Evolutionary conservation across 2,329 filamentous ascomycete species (phyloP).

Genomic region (Venturia oleaginea): DNA sequence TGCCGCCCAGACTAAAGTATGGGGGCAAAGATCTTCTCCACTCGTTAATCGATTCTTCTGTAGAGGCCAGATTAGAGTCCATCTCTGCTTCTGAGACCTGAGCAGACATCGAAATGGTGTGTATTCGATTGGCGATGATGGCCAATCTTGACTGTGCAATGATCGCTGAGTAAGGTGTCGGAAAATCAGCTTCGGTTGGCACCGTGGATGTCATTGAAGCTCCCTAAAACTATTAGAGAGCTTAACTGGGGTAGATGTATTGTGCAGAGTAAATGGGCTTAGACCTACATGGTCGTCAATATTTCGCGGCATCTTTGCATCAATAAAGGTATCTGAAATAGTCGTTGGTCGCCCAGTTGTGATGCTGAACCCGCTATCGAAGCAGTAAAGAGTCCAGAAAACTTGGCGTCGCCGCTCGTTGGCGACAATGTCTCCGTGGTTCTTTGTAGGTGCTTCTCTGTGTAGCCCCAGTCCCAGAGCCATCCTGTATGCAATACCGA

Average conservation of each 20-base stretch:
- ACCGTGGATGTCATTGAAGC: not conserved
- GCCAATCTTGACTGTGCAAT: slow-evolving; percentile 18
- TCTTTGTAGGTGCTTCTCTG: slow-evolving; percentile 30
- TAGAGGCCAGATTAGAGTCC: slow-evolving; percentile 16
- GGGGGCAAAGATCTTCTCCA: slow-evolving; percentile 17
- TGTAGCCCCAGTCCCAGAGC: slow-evolving; percentile 43
- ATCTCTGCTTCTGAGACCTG: slow-evolving; percentile 8
- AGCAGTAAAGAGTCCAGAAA: slow-evolving; percentile 24
- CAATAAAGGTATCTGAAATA: slow-evolving; percentile 16
- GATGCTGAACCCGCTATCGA: slow-evolving; percentile 25
- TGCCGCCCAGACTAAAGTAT: slow-evolving; percentile 16
- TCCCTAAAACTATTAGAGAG: slow-evolving; percentile 1
- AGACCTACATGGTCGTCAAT: slow-evolving; percentile 15
- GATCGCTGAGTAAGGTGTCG: slow-evolving; percentile 17
- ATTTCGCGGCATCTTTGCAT: slow-evolving; percentile 16
- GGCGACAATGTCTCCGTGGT: slow-evolving; percentile 6
- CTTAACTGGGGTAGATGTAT: too few species aligned
- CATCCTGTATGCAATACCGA: slow-evolving; percentile 43
- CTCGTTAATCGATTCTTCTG: slow-evolving; percentile 18
- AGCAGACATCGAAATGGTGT: slow-evolving; percentile 15
- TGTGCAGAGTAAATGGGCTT: too few species aligned
- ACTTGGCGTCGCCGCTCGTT: slow-evolving; percentile 15
- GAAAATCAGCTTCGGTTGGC: slow-evolving; percentile 11
- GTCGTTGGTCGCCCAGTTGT: slow-evolving; percentile 23
- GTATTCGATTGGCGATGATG: slow-evolving; percentile 18